A percentile compares a stretch with the other conserved stretches of the same genome.
Conservation (phyloP, 192 early-diverging fungal genomes). For the Phycomyces nitens region DNA sequence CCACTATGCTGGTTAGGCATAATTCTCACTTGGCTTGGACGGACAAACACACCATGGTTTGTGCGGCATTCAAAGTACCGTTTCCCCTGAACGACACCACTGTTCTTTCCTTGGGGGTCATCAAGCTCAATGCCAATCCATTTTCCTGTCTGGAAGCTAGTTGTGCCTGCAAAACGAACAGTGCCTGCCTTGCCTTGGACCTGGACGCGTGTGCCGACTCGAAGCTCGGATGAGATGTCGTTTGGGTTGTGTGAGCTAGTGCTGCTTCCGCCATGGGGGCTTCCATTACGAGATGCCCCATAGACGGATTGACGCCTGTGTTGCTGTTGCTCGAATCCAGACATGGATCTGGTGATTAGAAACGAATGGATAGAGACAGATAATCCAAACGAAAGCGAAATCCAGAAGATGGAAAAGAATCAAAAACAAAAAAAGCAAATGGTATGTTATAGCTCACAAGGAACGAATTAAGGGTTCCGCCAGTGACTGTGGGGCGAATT, state of each 20-base stretch:
- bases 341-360: background rate
- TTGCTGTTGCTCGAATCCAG: slow-evolving; percentile 4
- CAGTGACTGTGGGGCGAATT: no score
- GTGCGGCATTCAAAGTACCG: slow-evolving; percentile 75
- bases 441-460: no score
- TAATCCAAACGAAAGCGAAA: no score
- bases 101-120: slow-evolving; percentile 68
- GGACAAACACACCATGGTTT: slow-evolving; percentile 76
- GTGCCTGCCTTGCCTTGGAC: slow-evolving; percentile 56
- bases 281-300: background rate
- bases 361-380: no score
- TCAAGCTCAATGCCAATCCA: slow-evolving; percentile 94
- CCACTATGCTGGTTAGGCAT: background rate
- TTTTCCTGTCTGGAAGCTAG: slow-evolving; percentile 76
- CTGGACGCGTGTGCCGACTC: slow-evolving; percentile 47
- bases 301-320: slow-evolving; percentile 4
- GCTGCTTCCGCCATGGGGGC: background rate
- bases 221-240: slow-evolving; percentile 22
- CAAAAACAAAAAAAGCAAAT: no score
- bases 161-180: slow-evolving; percentile 80
- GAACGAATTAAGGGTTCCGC: no score
- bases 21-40: slow-evolving; percentile 54
- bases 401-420: no score
- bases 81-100: slow-evolving; percentile 71
- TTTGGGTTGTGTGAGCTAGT: slow-evolving; percentile 12